phyloP scores from a whole-genome alignment of 129 eudicot species.

The Chrysanthemum lavandulifolium region DNA sequence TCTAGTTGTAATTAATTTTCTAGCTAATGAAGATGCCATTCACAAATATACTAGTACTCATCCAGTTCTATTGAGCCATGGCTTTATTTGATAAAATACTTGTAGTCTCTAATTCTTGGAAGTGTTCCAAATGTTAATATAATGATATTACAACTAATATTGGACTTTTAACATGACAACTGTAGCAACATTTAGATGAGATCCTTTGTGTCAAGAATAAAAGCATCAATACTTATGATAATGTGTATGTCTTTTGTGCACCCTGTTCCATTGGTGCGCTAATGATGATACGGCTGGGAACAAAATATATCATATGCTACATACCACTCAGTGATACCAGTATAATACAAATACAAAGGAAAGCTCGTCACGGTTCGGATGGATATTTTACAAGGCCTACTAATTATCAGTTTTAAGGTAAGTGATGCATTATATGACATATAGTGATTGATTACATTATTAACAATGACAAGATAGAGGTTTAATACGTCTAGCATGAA shows the following conservation, averaged over 20 bases:
- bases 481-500: slow-evolving; percentile 3
- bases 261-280: background rate
- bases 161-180: background rate
- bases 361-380: background rate
- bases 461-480: background rate
- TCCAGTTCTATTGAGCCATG: background rate
- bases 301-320: background rate
- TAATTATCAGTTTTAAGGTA: background rate
- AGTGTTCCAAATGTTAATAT: background rate
- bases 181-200: background rate
- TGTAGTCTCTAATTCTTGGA: background rate
- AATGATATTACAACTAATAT: background rate
- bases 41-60: background rate
- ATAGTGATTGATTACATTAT: slow-evolving; percentile 11
- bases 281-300: background rate
- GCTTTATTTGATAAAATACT: background rate
- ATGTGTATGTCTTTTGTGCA: background rate
- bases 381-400: background rate
- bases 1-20: background rate
- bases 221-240: background rate
- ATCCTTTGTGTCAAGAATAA: background rate
- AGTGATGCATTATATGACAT: slow-evolving; percentile 1
- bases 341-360: background rate
- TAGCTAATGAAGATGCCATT: background rate
- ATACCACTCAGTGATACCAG: background rate